Percentiles rank a stretch among this genome's conserved stretches.
Evolutionary conservation across 192 early-diverging fungal genomes (phyloP).

Genomic region (Fimicolochytrium jonesii): DNA sequence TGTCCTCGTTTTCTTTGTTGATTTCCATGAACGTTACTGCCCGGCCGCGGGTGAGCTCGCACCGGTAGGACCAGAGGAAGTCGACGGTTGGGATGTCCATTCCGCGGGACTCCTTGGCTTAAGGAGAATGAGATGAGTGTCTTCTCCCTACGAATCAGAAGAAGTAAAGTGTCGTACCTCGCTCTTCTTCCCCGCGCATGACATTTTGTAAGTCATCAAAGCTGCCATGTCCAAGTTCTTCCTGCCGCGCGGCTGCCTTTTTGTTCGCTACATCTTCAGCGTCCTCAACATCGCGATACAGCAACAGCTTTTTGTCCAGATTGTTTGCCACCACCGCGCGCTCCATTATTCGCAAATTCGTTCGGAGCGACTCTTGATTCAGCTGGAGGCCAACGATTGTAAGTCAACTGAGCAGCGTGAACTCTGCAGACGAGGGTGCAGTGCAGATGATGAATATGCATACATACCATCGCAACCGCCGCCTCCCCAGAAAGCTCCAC

Average conservation of each 20-base stretch:
- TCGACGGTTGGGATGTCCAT: slow-evolving; percentile 43
- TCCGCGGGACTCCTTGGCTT: background rate
- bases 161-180: too few species aligned
- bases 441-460: too few species aligned
- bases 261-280: slow-evolving; percentile 15
- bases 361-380: slow-evolving; percentile 38
- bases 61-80: slow-evolving; percentile 51
- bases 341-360: slow-evolving; percentile 46
- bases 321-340: slow-evolving; percentile 54
- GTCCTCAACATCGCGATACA: slow-evolving; percentile 46
- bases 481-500: too few species aligned
- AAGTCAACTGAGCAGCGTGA: too few species aligned
- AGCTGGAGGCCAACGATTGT: too few species aligned
- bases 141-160: too few species aligned
- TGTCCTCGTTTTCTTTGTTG: slow-evolving; percentile 61
- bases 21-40: slow-evolving; percentile 47
- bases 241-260: background rate
- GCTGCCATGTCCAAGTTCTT: slow-evolving; percentile 6
- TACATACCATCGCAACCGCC: too few species aligned
- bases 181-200: too few species aligned
- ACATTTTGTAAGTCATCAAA: background rate
- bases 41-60: slow-evolving; percentile 52
- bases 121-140: too few species aligned
- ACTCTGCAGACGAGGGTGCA: too few species aligned
- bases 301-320: slow-evolving; percentile 44